Conservation (phyloP, 2,329 filamentous ascomycete genomes). For the Ceratocystiopsis sp. region DNA sequence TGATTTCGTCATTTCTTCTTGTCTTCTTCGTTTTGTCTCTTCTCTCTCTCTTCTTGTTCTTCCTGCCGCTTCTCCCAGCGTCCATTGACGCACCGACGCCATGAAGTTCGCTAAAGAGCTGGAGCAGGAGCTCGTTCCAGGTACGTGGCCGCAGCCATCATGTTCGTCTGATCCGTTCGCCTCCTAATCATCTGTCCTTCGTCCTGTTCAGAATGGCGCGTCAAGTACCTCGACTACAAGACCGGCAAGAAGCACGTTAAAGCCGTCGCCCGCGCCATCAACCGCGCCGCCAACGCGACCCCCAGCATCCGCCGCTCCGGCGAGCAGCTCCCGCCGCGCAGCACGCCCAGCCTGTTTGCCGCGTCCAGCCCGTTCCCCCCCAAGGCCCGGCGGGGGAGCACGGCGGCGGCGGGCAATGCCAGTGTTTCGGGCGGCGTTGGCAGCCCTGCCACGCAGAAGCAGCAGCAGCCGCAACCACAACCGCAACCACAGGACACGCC, state of each 20-base stretch:
- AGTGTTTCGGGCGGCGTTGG: too few relatives aligned
- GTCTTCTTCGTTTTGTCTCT: too few relatives aligned
- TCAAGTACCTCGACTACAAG: constrained; percentile 93
- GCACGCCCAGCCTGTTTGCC: constrained; percentile 13
- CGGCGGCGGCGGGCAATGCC: neutral
- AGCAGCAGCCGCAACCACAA: too few relatives aligned
- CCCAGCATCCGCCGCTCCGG: constrained; percentile 21
- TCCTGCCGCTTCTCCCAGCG: too few relatives aligned
- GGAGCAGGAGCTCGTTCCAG: constrained; percentile 74
- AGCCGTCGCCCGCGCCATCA: constrained; percentile 55
- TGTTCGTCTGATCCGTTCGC: neutral
- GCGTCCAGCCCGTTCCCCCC: constrained; percentile 9
- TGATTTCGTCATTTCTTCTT: too few relatives aligned
- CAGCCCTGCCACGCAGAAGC: too few relatives aligned
- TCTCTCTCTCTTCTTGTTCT: too few relatives aligned
- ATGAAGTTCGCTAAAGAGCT: constrained; percentile 64
- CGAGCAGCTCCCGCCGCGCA: constrained; percentile 17
- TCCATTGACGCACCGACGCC: too few relatives aligned
- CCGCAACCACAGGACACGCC: too few relatives aligned
- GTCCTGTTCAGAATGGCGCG: constrained; percentile 52
- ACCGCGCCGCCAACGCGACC: constrained; percentile 36
- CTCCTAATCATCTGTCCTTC: neutral
- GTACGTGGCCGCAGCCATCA: constrained; percentile 20
- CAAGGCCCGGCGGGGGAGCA: too few relatives aligned
- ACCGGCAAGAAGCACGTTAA: constrained; percentile 90